phyloP scores from a whole-genome alignment of 2,329 filamentous ascomycete genomes.

The Fusarium sulawesiense region DNA sequence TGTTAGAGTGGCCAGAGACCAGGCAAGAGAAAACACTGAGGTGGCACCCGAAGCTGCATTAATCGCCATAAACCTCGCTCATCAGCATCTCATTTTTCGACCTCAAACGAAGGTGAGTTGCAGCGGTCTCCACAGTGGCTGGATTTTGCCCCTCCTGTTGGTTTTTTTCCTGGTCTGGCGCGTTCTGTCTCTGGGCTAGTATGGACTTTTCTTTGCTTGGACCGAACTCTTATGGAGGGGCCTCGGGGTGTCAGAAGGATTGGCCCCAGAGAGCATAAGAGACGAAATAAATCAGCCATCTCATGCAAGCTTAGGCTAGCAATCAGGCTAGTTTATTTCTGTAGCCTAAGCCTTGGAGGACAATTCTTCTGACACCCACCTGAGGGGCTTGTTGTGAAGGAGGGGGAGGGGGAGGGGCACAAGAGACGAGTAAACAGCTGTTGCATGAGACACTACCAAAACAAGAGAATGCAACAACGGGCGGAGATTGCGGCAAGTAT shows the following conservation, averaged over 20 bases:
- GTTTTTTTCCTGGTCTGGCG: conserved; percentile 12
- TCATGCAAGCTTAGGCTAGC: too few relatives aligned
- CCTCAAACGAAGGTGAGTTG: conserved; percentile 40
- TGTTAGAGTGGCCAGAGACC: background rate
- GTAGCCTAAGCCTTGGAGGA: too few relatives aligned
- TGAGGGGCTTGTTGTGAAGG: conserved; percentile 35
- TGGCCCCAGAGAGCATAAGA: too few relatives aligned
- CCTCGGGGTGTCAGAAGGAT: too few relatives aligned
- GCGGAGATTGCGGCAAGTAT: conserved; percentile 16
- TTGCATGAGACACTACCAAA: conserved; percentile 21
- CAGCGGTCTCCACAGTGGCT: conserved; percentile 40
- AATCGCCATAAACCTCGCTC: conserved; percentile 26
- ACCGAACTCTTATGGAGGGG: conserved; percentile 37
- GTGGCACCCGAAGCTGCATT: conserved; percentile 18
- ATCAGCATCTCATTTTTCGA: background rate
- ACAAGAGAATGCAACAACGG: conserved; percentile 16
- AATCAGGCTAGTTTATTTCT: too few relatives aligned
- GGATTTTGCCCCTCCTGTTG: conserved; percentile 36
- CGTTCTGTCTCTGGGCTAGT: conserved; percentile 26
- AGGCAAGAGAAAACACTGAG: background rate
- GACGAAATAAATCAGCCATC: too few relatives aligned
- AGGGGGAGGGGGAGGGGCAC: conserved; percentile 34
- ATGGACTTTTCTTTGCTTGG: conserved; percentile 30
- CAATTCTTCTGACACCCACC: background rate
- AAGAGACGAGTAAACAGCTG: conserved; percentile 21